Evolutionary conservation across 2,329 filamentous ascomycete species (phyloP), one percentile per base, ranked within the genome.

Genomic region (Leptodontidium sp.): DNA sequence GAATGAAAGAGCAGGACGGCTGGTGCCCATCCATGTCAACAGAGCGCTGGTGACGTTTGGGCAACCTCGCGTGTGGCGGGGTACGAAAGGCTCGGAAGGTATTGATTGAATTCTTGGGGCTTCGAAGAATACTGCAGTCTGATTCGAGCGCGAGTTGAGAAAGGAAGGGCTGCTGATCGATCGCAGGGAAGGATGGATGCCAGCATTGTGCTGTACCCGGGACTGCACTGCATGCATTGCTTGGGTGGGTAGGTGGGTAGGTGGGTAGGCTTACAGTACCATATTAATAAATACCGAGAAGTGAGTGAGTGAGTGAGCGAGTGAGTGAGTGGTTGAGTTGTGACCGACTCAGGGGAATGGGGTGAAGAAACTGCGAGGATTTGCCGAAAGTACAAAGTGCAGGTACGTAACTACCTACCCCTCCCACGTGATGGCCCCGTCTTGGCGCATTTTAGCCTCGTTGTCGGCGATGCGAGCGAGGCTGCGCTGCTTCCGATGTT

Each of bases 1-100:
- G 62, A 73, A 74, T 72, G 66, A 73, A 32, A 61, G 61, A 11
- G 45, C 11, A 32, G 45, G 24, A 50, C 26, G 21, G 17, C 45
- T 4, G n/a, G 17, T 24, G 14, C 35, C 35, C 57, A 17, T 26
- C 35, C 57, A 17, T 26, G 40, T 32, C 55, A 26, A 38, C 4
- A 40, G 2, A 26, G 55, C n/a, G 55, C 55, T 43, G 35, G 55
- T 58, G 55, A 58, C 55, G 55, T 58, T 32, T 43, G 35, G 17
- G 32, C 40, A 4, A 40, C 21, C 9, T 26, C 55, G 17, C 7
- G 17, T 1, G 32, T 58, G 55, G 55, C 35, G 55, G 52, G 52
- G 52, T 55, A 55, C 21, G 21, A 21, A 21, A 21, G 21, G 21
- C 21, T 21, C 21, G 21, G 21, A 21, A 21, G 21, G 21, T 21